These are phyloP conservation scores for Backusella morwellensis DNA, from an alignment of 192 early-diverging fungal species.

Conservation along the genomic window DNA sequence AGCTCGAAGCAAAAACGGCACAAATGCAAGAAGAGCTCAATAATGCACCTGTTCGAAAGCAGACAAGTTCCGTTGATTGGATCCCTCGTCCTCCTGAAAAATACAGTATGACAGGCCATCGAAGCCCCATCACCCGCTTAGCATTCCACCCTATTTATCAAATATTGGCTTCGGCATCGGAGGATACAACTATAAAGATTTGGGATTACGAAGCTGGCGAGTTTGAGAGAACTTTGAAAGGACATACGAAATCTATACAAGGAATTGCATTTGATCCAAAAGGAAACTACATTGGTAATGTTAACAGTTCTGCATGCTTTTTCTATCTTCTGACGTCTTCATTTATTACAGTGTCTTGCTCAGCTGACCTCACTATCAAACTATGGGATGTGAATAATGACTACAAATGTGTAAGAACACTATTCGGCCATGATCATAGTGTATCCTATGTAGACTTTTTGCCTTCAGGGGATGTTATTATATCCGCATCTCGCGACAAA, in stretches of 20 bases:
- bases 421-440: constrained; percentile 91
- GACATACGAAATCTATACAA: constrained; percentile 92
- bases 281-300: constrained; percentile 74
- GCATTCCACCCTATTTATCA: constrained; percentile 86
- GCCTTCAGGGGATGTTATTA: constrained; percentile 73
- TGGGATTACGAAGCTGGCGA: constrained; percentile 93
- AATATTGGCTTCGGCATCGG: constrained; percentile 77
- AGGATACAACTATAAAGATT: constrained; percentile 89
- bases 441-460: constrained; percentile 78
- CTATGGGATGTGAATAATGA: constrained; percentile 84
- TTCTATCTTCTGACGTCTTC: neutral
- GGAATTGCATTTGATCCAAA: constrained; percentile 83
- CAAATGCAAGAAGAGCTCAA: constrained; percentile 72
- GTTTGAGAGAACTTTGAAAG: constrained; percentile 89
- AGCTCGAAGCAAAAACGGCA: constrained; percentile 79
- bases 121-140: constrained; percentile 75
- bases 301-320: neutral
- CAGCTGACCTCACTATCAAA: constrained; percentile 87
- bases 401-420: constrained; percentile 80
- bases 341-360: constrained; percentile 71
- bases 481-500: constrained; percentile 88
- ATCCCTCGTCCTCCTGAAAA: constrained; percentile 81
- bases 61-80: constrained; percentile 64
- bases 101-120: constrained; percentile 72
- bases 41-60: constrained; percentile 54